phyloP scores from a whole-genome alignment of 495 filamentous ascomycete species.

The Cercophora scortea region DNA sequence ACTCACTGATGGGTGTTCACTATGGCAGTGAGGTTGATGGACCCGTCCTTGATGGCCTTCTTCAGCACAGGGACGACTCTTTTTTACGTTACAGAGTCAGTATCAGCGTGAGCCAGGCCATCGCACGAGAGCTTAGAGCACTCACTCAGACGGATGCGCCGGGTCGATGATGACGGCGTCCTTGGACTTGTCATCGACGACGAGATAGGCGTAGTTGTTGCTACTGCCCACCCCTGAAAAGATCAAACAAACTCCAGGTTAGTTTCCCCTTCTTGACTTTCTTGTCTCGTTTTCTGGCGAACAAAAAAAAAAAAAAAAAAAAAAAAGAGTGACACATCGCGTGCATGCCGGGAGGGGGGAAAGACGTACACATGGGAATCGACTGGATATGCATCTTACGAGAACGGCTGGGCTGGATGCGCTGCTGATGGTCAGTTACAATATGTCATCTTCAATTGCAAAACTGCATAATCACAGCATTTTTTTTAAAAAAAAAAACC shows the following conservation, averaged over 20 bases:
- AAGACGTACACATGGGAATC: conserved; percentile 91
- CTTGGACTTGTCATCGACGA: conserved; percentile 78
- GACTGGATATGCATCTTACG: conserved; percentile 89
- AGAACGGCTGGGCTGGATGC: conserved; percentile 3
- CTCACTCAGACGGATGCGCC: conserved; percentile 85
- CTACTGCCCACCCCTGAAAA: conserved; percentile 71
- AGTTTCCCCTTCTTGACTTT: background rate
- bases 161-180: conserved; percentile 95
- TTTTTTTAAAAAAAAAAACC: background rate
- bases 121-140: background rate
- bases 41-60: conserved; percentile 57
- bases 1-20: conserved; percentile 95
- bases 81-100: background rate
- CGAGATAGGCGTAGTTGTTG: conserved; percentile 96
- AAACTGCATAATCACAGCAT: background rate
- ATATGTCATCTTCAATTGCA: background rate
- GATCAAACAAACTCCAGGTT: background rate
- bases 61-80: conserved; percentile 80
- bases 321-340: background rate
- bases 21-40: conserved; percentile 79
- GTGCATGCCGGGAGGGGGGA: too few relatives aligned
- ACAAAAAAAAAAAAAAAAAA: too few relatives aligned
- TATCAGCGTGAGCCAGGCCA: background rate
- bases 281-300: background rate
- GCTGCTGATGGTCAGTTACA: background rate